phyloP scores from a whole-genome alignment of 2,329 filamentous ascomycete species.

The Aureobasidium lini region DNA sequence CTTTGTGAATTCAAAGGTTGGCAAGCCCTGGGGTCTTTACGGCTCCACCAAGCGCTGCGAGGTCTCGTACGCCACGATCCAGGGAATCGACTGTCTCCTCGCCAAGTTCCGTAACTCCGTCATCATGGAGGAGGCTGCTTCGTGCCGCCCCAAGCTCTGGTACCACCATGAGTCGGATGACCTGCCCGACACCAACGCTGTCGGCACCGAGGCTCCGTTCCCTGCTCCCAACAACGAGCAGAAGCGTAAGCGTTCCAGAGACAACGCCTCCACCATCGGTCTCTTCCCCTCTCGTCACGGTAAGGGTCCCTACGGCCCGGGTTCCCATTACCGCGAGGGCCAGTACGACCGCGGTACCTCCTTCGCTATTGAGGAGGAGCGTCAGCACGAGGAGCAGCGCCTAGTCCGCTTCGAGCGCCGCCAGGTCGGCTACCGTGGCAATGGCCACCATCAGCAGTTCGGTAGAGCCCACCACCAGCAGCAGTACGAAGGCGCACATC shows the following conservation, averaged over 20 bases:
- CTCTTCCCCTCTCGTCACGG: conserved; percentile 65
- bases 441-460: not conserved
- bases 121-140: conserved; percentile 79
- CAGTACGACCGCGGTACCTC: conserved; percentile 75
- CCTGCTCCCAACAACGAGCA: conserved; percentile 74
- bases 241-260: conserved; percentile 79
- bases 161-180: conserved; percentile 41
- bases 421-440: not conserved
- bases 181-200: conserved; percentile 28
- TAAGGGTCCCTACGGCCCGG: conserved; percentile 62
- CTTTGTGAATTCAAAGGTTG: conserved; percentile 18
- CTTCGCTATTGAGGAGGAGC: conserved; percentile 28
- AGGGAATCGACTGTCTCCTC: conserved; percentile 82
- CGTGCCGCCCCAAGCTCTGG: conserved; percentile 79
- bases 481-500: too few species aligned
- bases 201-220: conserved; percentile 67
- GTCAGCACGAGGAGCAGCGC: not conserved
- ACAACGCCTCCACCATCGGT: conserved; percentile 81
- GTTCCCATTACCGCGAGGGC: conserved; percentile 64
- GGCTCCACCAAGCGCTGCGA: conserved; percentile 79
- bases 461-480: too few species aligned
- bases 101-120: conserved; percentile 96
- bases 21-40: conserved; percentile 60
- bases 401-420: not conserved
- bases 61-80: conserved; percentile 94